Evolutionary conservation across 805 yeast genomes (phyloP).

Genomic region (Metschnikowia sp.): DNA sequence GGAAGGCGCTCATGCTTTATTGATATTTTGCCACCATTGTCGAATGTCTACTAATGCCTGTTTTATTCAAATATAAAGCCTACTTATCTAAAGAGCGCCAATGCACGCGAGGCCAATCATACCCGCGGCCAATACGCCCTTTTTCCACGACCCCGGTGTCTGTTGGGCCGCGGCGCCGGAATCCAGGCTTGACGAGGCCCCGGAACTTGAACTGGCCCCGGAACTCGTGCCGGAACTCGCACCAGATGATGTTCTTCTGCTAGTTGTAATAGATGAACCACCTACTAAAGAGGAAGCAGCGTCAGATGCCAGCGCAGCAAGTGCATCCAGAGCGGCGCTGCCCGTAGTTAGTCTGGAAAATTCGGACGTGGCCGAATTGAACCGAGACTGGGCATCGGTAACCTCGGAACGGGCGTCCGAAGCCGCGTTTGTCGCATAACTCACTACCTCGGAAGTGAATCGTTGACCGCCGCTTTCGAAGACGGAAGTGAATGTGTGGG

Average conservation of each 20-base stretch:
- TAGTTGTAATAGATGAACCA: conserved; percentile 2
- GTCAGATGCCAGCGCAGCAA: conserved; percentile 1
- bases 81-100: conserved; percentile 2
- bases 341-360: conserved; percentile 6
- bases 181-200: conserved; percentile 5
- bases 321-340: conserved; percentile 7
- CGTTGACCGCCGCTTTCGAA: conserved; percentile 5
- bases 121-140: conserved; percentile 6
- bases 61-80: not conserved
- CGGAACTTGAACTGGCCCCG: not conserved
- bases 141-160: conserved; percentile 9
- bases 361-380: conserved; percentile 3
- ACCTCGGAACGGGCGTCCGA: conserved; percentile 5
- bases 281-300: conserved; percentile 9
- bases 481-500: conserved; percentile 12
- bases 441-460: conserved; percentile 10
- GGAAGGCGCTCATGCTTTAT: too few species aligned
- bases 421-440: conserved; percentile 1
- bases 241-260: conserved; percentile 7
- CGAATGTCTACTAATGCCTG: too few species aligned
- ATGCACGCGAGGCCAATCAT: conserved; percentile 8
- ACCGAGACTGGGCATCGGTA: conserved; percentile 1
- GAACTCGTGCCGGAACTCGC: conserved; percentile 10
- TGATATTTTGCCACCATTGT: too few species aligned
- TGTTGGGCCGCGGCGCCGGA: conserved; percentile 2